Evolutionary conservation across 176 grass and related monocot genomes (phyloP).

Genomic region (Chloris gayana): DNA sequence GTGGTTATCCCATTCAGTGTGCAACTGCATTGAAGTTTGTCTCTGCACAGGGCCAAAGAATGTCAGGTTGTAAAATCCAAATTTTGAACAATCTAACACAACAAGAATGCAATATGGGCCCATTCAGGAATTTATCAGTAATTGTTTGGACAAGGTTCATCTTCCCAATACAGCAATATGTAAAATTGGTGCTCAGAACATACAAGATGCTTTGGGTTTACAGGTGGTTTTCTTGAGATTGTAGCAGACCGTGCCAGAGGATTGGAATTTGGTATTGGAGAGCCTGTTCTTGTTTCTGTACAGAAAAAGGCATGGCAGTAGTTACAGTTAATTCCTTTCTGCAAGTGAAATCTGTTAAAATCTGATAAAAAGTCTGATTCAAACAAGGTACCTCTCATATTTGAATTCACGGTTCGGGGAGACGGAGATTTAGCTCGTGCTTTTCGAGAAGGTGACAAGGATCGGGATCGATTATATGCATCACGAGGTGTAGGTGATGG

Average conservation of each 20-base stretch:
- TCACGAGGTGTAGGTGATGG: conserved; percentile 46
- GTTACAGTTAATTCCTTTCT: not conserved
- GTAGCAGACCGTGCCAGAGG: conserved; percentile 68
- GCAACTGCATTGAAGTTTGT: conserved; percentile 55
- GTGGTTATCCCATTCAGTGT: conserved; percentile 48
- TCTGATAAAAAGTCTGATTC: not conserved
- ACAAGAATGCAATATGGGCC: not conserved
- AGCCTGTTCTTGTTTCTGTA: conserved; percentile 70
- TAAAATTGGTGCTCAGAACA: conserved; percentile 1
- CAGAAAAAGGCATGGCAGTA: conserved; percentile 22
- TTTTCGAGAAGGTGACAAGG: conserved; percentile 74
- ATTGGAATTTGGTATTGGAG: conserved; percentile 61
- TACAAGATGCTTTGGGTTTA: conserved; percentile 54
- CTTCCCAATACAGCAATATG: not conserved
- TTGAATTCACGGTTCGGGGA: conserved; percentile 38
- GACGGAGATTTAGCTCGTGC: conserved; percentile 48
- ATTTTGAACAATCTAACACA: not conserved
- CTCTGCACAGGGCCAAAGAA: conserved; percentile 31
- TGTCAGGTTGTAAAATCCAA: conserved; percentile 23
- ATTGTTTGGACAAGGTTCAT: not conserved
- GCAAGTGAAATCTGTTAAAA: conserved; percentile 22
- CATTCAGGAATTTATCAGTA: not conserved
- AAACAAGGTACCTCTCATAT: conserved; percentile 42
- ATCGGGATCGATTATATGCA: conserved; percentile 48
- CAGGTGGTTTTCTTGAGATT: conserved; percentile 50